phyloP scores from a whole-genome alignment of 2,329 filamentous ascomycete species.

The Cadophora gregata region DNA sequence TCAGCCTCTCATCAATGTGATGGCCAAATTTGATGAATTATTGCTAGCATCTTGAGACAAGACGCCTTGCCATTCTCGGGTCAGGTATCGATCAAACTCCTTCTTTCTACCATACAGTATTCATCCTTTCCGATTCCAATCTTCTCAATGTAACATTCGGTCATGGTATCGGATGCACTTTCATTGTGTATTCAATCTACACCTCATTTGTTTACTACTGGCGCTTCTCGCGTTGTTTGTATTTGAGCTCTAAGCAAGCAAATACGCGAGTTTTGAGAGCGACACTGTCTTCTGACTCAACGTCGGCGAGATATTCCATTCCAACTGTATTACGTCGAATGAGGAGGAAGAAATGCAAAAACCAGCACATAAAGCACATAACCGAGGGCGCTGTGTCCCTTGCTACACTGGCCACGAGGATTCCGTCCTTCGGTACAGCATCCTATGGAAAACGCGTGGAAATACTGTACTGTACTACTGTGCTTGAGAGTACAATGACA shows the following conservation, averaged over 20 bases:
- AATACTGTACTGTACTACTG: background rate
- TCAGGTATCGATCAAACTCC: background rate
- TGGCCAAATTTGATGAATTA: background rate
- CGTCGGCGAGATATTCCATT: too few relatives aligned
- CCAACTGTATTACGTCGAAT: too few relatives aligned
- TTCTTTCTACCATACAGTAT: background rate
- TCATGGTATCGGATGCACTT: background rate
- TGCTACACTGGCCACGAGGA: background rate
- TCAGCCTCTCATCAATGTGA: conserved; percentile 3
- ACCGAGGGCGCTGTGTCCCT: too few relatives aligned
- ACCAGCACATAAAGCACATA: too few relatives aligned
- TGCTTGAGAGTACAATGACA: background rate
- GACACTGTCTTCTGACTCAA: too few relatives aligned
- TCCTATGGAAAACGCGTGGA: background rate
- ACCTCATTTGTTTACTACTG: too few relatives aligned
- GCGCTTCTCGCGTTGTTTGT: too few relatives aligned
- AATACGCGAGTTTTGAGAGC: too few relatives aligned
- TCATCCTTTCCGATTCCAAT: background rate
- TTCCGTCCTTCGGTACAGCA: background rate
- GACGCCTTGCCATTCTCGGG: background rate
- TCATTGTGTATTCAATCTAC: background rate
- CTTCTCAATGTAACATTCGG: background rate
- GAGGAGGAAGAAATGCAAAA: too few relatives aligned
- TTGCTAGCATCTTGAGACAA: background rate
- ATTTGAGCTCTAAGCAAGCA: too few relatives aligned